Evolutionary conservation across 352 stramenopile genomes (phyloP), one percentile per base, ranked within the genome.

Genomic region (Saprolegnia parasitica): DNA sequence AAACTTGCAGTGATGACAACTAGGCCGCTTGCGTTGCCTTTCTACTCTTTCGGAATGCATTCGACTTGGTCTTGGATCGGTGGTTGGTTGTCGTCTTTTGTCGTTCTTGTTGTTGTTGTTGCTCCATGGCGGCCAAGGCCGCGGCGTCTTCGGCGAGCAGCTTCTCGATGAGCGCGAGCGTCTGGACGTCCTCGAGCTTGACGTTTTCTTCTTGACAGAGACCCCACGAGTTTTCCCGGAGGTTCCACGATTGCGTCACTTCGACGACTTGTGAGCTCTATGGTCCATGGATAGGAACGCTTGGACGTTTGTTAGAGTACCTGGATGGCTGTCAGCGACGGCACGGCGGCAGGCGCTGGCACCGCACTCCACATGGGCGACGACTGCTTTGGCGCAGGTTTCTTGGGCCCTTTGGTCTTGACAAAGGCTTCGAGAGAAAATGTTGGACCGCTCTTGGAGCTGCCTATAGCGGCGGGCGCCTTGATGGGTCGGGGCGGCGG

Each of bases 201-300:
- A 70, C 63, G 42, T 70, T 70, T 6, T 60, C 54, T 6, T 49
- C n/a, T 29, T 70, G 46, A 23, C 63, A 70, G 35, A 70, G 63
- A 6, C 63, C 63, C 63, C 63, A 70, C 32, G 23, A 35, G 63
- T 70, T 70, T 10, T 61, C 21, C 26, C 49, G 45, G 18, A 70
- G 63, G 32, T 70, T 70, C 63, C 63, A 70, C 20, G 46, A 37
- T 21, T 70, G 63, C 21, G 54, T 70, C 11, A 61, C 63, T 45
- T 61, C 15, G 13, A 70, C 45, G 5, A 49, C 63, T 62, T 70
- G 42, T 4, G 63, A 29, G 52, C 52, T 60, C 52, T 60, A 60
- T 9, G 24, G 2, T 6, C n/a, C 4, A 24, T 60, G 8, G 4
- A 20, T 42, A n/a, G 9, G 35, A 55, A 5, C 5, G 35, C 35